phyloP scores from a whole-genome alignment of 306 rosid genomes.

The Cucumis cinereus region DNA sequence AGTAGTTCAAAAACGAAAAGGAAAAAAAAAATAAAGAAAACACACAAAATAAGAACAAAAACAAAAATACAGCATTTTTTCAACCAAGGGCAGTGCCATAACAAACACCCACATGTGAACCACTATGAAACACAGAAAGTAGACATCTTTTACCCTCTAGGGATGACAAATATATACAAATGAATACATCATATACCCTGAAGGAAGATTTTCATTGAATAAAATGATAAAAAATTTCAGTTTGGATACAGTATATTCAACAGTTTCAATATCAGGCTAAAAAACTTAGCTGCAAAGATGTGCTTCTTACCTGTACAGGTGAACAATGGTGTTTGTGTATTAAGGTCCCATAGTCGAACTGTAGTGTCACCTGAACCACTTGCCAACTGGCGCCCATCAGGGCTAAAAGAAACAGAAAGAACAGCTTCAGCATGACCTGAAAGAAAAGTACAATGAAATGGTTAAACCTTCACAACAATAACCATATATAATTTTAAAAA shows the following conservation, averaged over 20 bases:
- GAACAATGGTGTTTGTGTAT: slow-evolving; percentile 72
- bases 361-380: slow-evolving; percentile 97
- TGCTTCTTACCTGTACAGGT: slow-evolving; percentile 71
- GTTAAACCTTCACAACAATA: background rate
- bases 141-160: background rate
- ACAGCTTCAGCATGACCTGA: slow-evolving; percentile 89
- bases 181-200: background rate
- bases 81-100: background rate
- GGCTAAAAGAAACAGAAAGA: slow-evolving; percentile 76
- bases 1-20: too few relatives aligned
- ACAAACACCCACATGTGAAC: background rate
- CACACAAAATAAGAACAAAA: background rate
- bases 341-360: slow-evolving; percentile 84
- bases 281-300: background rate
- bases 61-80: background rate
- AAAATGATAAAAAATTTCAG: background rate
- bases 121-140: background rate
- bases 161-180: background rate
- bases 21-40: too few relatives aligned
- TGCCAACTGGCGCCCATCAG: slow-evolving; percentile 81
- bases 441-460: slow-evolving; percentile 4
- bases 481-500: background rate
- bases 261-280: background rate
- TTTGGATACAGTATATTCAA: background rate
- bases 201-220: background rate